Evolutionary conservation across 345 rosid species (phyloP).

Genomic region (rapeseed (Brassica napus)): Da-Ae NC_063451.1:18022001-18022500

Average conservation of each 20-base stretch:
- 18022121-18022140: too few species aligned
- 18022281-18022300: constrained; percentile 61
- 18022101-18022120: too few species aligned
- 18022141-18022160: too few species aligned
- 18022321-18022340: constrained; percentile 90
- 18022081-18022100: too few species aligned
- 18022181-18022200: too few species aligned
- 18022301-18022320: constrained; percentile 73
- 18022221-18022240: too few species aligned
- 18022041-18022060: too few species aligned
- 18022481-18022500: constrained; percentile 66
- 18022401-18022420: constrained; percentile 64
- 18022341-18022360: constrained; percentile 52
- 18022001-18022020: too few species aligned
- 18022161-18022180: too few species aligned
- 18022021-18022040: too few species aligned
- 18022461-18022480: constrained; percentile 93
- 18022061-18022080: too few species aligned
- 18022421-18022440: constrained; percentile 95
- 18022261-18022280: constrained; percentile 67
- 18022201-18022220: too few species aligned
- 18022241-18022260: background rate
- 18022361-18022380: background rate
- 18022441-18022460: constrained; percentile 89
- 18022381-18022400: background rate